Conservation (phyloP, 176 grass and related monocot genomes). For the Zoysia japonica region DNA sequence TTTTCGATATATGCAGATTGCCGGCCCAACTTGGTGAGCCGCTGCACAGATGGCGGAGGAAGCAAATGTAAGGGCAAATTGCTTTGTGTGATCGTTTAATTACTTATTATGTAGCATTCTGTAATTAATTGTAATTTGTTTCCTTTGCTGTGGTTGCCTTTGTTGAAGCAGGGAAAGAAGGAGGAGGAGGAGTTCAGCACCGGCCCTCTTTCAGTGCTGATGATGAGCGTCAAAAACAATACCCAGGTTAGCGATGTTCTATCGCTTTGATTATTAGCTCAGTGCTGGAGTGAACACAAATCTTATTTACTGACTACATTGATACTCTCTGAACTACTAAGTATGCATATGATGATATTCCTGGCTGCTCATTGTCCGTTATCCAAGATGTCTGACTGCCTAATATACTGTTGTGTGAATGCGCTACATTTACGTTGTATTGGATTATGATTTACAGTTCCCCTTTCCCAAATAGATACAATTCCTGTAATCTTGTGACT, state of each 20-base stretch:
- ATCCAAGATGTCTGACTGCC: background rate
- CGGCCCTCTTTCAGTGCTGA: slow-evolving; percentile 61
- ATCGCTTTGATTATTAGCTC: background rate
- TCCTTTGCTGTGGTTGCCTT: background rate
- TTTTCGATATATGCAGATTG: slow-evolving; percentile 15
- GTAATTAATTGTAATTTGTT: background rate
- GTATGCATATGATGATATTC: background rate
- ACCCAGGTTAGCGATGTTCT: slow-evolving; percentile 47
- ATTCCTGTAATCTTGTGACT: background rate
- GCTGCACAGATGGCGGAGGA: slow-evolving; percentile 50
- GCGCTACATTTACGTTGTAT: background rate
- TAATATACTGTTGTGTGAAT: background rate
- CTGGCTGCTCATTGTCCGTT: background rate
- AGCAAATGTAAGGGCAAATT: slow-evolving; percentile 35
- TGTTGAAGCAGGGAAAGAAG: slow-evolving; percentile 50
- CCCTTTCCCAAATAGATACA: background rate
- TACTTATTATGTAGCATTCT: background rate
- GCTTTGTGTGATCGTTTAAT: too few species aligned
- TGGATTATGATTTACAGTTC: background rate
- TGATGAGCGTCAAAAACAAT: slow-evolving; percentile 74
- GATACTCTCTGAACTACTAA: background rate
- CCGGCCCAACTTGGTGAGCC: slow-evolving; percentile 20
- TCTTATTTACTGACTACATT: background rate
- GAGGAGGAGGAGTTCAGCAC: slow-evolving; percentile 80
- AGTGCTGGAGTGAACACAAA: background rate